These are phyloP conservation scores for Naematelia encephala DNA, from an alignment of 768 basidiomycete species.

Conservation along the genomic window DNA sequence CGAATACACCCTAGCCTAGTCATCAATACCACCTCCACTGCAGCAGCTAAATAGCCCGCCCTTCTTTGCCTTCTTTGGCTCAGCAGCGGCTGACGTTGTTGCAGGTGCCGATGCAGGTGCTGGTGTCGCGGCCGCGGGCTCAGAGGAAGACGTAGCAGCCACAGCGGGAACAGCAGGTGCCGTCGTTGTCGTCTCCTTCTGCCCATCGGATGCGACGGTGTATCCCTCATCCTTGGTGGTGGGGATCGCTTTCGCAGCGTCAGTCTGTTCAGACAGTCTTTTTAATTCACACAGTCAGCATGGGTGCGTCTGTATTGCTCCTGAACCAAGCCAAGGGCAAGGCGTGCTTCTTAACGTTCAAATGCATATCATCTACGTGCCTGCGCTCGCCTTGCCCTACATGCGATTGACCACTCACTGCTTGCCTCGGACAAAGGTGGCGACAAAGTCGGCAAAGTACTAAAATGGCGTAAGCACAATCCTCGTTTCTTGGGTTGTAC, in stretches of 20 bases:
- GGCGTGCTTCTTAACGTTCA: background rate
- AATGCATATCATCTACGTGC: background rate
- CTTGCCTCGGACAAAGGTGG: constrained; percentile 19
- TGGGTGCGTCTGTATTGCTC: background rate
- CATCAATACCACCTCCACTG: constrained; percentile 8
- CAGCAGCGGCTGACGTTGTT: background rate
- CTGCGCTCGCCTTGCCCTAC: background rate
- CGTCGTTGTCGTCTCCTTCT: background rate
- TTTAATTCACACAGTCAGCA: background rate
- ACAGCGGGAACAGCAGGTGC: background rate
- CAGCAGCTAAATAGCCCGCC: constrained; percentile 12
- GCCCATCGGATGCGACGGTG: background rate
- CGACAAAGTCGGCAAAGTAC: constrained; percentile 16
- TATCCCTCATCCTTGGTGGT: background rate
- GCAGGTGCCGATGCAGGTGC: constrained; percentile 4
- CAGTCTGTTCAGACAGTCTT: background rate
- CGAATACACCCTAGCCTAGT: constrained; percentile 1
- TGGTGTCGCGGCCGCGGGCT: constrained; percentile 1
- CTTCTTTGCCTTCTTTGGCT: constrained; percentile 6
- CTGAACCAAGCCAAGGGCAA: background rate
- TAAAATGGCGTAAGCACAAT: background rate
- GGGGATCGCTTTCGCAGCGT: background rate
- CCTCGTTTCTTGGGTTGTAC: background rate
- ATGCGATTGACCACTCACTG: constrained; percentile 6
- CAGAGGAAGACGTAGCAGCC: background rate